phyloP scores from a whole-genome alignment of 2,329 filamentous ascomycete genomes.

The Aspergillus hiratsukae region DNA sequence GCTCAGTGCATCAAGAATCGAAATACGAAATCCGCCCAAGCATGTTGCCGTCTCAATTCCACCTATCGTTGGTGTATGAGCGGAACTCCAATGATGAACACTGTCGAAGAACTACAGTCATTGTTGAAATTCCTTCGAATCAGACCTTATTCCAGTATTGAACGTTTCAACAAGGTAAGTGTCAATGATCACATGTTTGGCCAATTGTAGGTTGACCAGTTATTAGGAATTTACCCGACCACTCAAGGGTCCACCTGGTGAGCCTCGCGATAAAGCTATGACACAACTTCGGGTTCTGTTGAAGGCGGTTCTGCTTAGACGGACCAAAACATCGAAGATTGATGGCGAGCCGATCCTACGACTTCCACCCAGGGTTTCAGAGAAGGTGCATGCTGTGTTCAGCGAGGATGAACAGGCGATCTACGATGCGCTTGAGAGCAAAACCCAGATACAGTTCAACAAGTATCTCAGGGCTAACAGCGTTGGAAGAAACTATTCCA shows the following conservation, averaged over 20 bases:
- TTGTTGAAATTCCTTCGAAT: conserved; percentile 74
- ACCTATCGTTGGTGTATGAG: conserved; percentile 69
- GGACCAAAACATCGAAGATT: conserved; percentile 73
- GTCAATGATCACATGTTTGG: background rate
- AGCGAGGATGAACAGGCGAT: conserved; percentile 60
- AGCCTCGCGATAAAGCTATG: conserved; percentile 54
- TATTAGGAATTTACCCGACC: conserved; percentile 49
- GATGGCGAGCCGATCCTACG: conserved; percentile 73
- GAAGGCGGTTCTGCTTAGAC: conserved; percentile 74
- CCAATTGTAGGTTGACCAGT: background rate
- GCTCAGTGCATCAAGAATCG: conserved; percentile 78
- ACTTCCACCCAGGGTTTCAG: conserved; percentile 62
- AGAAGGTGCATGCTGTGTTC: conserved; percentile 61
- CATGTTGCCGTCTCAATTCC: conserved; percentile 55
- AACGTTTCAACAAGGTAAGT: conserved; percentile 56
- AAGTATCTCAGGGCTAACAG: conserved; percentile 67
- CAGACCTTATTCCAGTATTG: conserved; percentile 64
- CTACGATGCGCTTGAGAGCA: conserved; percentile 63
- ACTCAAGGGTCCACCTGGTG: conserved; percentile 41
- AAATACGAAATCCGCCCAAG: conserved; percentile 57
- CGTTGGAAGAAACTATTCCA: conserved; percentile 69
- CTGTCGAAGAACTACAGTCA: conserved; percentile 70
- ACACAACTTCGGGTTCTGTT: conserved; percentile 67
- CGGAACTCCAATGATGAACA: conserved; percentile 88
- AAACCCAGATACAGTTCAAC: conserved; percentile 68